Conservation (phyloP, 164 flowering plant species). For the Magnolia sinica region DNA sequence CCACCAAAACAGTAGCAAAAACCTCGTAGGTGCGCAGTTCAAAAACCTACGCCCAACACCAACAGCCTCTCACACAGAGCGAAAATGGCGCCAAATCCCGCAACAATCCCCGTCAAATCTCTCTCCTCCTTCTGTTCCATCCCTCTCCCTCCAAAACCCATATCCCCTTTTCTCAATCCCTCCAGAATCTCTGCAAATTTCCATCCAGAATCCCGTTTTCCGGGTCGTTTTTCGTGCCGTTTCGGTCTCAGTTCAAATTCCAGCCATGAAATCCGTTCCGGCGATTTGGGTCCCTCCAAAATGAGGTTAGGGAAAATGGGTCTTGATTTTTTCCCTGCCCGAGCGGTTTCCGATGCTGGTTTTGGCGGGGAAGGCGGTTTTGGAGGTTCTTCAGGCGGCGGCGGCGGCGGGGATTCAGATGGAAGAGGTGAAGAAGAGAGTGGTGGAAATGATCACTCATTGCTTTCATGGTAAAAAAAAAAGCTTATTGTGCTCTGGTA, state of each 20-base stretch:
- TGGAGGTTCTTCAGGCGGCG: conserved; percentile 46
- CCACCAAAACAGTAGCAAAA: too few relatives aligned
- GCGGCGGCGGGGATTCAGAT: conserved; percentile 42
- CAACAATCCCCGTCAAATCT: conserved; percentile 20
- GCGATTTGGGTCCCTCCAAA: conserved; percentile 17
- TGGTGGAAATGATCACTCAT: conserved; percentile 41
- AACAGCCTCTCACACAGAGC: neutral
- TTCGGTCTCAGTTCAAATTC: conserved; percentile 13
- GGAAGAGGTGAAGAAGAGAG: conserved; percentile 28
- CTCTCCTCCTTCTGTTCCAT: conserved; percentile 20
- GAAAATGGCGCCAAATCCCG: conserved; percentile 27
- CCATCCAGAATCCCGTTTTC: conserved; percentile 5
- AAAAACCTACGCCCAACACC: conserved; percentile 1
- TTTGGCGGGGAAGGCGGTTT: conserved; percentile 35
- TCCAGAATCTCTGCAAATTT: conserved; percentile 12
- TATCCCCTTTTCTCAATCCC: conserved; percentile 9
- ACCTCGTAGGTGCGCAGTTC: neutral
- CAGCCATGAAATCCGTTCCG: conserved; percentile 11
- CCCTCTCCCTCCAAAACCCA: conserved; percentile 20
- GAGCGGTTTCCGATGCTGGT: conserved; percentile 42
- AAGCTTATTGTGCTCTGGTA: too few relatives aligned
- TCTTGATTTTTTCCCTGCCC: conserved; percentile 27
- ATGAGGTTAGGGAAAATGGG: conserved; percentile 16
- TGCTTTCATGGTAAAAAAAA: conserved; percentile 48
- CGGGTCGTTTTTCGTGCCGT: conserved; percentile 14